Conservation (phyloP, 441 rosid genomes). For the Hura crepitans region DNA sequence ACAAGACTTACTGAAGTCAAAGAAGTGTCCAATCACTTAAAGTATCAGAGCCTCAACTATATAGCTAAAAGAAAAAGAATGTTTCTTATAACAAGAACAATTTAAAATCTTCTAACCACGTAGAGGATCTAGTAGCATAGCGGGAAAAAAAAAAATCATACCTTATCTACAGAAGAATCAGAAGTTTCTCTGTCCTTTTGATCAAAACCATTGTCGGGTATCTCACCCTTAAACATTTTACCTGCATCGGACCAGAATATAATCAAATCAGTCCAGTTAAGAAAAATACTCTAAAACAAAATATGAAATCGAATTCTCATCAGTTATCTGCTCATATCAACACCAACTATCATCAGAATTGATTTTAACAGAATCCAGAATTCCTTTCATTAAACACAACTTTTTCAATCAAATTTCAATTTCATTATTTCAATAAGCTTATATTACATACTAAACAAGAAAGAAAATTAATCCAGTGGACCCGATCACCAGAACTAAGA, state of each 20-base stretch:
- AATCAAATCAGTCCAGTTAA: conserved; percentile 11
- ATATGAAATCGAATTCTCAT: not conserved
- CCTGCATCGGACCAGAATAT: conserved; percentile 24
- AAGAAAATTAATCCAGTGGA: too few relatives aligned
- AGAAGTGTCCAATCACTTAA: not conserved
- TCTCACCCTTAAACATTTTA: conserved; percentile 34
- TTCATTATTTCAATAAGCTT: not conserved
- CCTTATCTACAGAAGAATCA: conserved; percentile 32
- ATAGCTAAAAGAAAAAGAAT: not conserved
- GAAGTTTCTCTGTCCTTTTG: conserved; percentile 25
- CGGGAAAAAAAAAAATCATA: conserved; percentile 15
- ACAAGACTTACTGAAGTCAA: not conserved
- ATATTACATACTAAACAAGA: too few relatives aligned
- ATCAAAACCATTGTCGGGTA: conserved; percentile 29
- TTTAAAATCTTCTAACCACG: not conserved
- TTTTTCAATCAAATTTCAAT: not conserved
- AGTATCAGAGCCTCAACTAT: not conserved
- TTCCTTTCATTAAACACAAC: not conserved
- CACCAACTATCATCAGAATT: too few relatives aligned
- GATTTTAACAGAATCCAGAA: not conserved
- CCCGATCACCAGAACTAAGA: too few relatives aligned
- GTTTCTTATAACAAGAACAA: not conserved
- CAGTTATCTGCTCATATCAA: too few relatives aligned
- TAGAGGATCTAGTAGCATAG: not conserved
- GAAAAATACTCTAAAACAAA: not conserved